Conservation (phyloP, 805 yeast species). For the Nematodospora valgi region DNA sequence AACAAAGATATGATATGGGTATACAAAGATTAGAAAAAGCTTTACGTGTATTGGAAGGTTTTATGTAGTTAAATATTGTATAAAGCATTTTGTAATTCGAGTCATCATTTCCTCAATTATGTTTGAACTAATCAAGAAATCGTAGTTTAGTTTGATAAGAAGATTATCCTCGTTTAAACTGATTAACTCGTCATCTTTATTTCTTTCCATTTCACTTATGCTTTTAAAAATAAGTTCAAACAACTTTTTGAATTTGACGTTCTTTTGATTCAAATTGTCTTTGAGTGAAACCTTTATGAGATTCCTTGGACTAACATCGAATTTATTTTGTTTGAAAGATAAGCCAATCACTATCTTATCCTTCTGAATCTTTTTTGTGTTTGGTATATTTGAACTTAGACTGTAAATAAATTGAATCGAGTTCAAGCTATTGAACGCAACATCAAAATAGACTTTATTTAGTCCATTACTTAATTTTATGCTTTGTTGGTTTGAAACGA, state of each 20-base stretch:
- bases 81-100: slow-evolving; percentile 27
- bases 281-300: slow-evolving; percentile 30
- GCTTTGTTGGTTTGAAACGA: slow-evolving; percentile 11
- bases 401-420: slow-evolving; percentile 28
- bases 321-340: slow-evolving; percentile 28
- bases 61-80: slow-evolving; percentile 21
- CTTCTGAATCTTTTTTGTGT: slow-evolving; percentile 31
- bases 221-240: slow-evolving; percentile 34
- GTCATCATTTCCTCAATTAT: slow-evolving; percentile 28
- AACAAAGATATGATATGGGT: slow-evolving; percentile 76
- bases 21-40: slow-evolving; percentile 77
- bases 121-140: slow-evolving; percentile 28
- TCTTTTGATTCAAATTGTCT: slow-evolving; percentile 31
- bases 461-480: slow-evolving; percentile 28
- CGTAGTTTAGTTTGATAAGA: slow-evolving; percentile 36
- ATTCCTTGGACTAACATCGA: slow-evolving; percentile 16
- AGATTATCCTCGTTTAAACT: slow-evolving; percentile 6
- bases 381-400: slow-evolving; percentile 23
- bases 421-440: slow-evolving; percentile 27
- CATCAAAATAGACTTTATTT: slow-evolving; percentile 28
- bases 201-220: slow-evolving; percentile 16
- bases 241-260: slow-evolving; percentile 34
- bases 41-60: slow-evolving; percentile 83
- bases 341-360: slow-evolving; percentile 30
- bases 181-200: slow-evolving; percentile 9